These are phyloP conservation scores for Thinopyrum elongatum DNA, from an alignment of 176 grass and related monocot genomes.

Conservation along the genomic window DNA sequence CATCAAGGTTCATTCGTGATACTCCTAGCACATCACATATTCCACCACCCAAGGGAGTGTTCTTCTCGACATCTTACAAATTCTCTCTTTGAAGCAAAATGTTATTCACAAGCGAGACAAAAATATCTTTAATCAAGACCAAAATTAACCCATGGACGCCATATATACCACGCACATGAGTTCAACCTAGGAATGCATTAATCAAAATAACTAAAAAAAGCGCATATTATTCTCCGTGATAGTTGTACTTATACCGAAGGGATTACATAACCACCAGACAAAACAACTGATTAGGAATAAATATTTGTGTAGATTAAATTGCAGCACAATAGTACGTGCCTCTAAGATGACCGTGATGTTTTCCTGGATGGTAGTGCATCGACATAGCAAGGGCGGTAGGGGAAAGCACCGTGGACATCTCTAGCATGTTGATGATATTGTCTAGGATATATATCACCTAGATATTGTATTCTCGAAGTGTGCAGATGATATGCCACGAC, in stretches of 20 bases:
- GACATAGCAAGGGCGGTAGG: conserved; percentile 1
- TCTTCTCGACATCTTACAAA: not conserved
- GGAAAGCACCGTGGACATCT: not conserved
- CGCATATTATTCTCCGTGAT: not conserved
- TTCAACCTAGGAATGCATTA: not conserved
- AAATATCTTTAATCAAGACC: not conserved
- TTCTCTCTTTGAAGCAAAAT: not conserved
- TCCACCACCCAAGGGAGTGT: not conserved
- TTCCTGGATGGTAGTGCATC: not conserved
- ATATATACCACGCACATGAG: not conserved
- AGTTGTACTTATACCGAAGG: not conserved
- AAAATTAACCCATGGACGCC: not conserved
- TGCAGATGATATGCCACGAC: not conserved
- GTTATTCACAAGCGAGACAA: not conserved
- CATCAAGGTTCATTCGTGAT: no score
- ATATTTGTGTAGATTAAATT: not conserved
- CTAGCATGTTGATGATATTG: not conserved
- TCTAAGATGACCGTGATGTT: not conserved
- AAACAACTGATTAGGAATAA: not conserved
- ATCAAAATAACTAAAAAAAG: not conserved
- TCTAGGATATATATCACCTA: not conserved
- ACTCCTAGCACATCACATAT: no score
- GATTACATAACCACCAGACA: no score
- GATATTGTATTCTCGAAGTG: not conserved
- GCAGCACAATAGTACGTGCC: not conserved